Conservation (phyloP, 345 rosid species). For the Odontarrhena argentea region DNA sequence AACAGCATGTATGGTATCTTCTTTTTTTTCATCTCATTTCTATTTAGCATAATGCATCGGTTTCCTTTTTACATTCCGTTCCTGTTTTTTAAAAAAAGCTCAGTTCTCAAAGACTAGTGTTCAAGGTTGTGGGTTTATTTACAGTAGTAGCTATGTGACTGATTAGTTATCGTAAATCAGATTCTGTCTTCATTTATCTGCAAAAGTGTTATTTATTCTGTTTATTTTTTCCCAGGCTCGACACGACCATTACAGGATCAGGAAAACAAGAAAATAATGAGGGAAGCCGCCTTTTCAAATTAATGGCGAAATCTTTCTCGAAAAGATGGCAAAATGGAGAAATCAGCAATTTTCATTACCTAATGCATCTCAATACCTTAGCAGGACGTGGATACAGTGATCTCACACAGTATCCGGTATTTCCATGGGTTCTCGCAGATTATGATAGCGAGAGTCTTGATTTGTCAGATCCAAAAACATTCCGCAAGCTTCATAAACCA, state of each 20-base stretch:
- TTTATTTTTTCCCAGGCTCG: slow-evolving; percentile 66
- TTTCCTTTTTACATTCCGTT: neutral
- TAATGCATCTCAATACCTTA: slow-evolving; percentile 98
- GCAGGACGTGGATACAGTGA: slow-evolving; percentile 99
- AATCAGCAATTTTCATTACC: slow-evolving; percentile 98
- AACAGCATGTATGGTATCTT: slow-evolving; percentile 78
- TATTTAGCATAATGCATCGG: slow-evolving; percentile 25
- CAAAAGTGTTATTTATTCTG: slow-evolving; percentile 29
- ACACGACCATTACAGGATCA: slow-evolving; percentile 94
- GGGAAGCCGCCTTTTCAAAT: slow-evolving; percentile 89
- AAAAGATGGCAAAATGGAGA: slow-evolving; percentile 99
- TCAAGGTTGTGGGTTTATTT: slow-evolving; percentile 8
- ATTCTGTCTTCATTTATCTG: slow-evolving; percentile 33
- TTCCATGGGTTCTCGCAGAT: slow-evolving; percentile 99
- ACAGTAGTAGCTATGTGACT: slow-evolving; percentile 12
- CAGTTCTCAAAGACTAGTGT: slow-evolving; percentile 6
- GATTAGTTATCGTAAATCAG: neutral
- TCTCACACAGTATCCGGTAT: slow-evolving; percentile 98
- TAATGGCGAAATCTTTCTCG: slow-evolving; percentile 95
- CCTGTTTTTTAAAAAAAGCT: slow-evolving; percentile 5
- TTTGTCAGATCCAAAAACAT: slow-evolving; percentile 79
- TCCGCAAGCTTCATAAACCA: slow-evolving; percentile 93
- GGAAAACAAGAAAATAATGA: slow-evolving; percentile 87
- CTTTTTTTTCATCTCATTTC: slow-evolving; percentile 27
- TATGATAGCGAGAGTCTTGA: slow-evolving; percentile 90